phyloP scores from a whole-genome alignment of 257 asterid genomes.

The Cynanchum wilfordii region DNA sequence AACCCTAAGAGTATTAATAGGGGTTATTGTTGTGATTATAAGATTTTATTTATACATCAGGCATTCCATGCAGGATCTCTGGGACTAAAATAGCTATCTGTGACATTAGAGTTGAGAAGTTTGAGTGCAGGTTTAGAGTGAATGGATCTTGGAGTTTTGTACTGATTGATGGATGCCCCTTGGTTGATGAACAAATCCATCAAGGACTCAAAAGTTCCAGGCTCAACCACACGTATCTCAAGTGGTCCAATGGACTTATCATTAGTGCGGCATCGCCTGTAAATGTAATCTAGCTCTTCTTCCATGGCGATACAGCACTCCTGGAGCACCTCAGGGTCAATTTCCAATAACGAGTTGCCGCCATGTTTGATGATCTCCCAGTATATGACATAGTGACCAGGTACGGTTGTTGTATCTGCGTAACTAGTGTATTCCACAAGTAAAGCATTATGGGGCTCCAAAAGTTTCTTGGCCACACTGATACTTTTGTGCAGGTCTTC shows the following conservation, averaged over 20 bases:
- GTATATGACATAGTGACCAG: conserved; percentile 75
- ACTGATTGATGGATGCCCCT: conserved; percentile 75
- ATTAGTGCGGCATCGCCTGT: conserved; percentile 62
- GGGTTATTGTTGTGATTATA: conserved; percentile 2
- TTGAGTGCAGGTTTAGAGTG: conserved; percentile 50
- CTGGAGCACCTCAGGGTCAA: conserved; percentile 32
- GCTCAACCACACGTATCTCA: conserved; percentile 61
- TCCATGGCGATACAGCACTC: conserved; percentile 69
- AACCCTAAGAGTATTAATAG: not conserved
- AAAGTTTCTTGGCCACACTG: conserved; percentile 40
- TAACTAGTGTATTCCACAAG: conserved; percentile 72
- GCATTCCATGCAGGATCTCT: conserved; percentile 70
- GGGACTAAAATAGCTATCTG: conserved; percentile 49
- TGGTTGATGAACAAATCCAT: conserved; percentile 62
- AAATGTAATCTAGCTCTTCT: conserved; percentile 55
- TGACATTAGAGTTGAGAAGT: conserved; percentile 56
- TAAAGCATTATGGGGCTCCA: conserved; percentile 24
- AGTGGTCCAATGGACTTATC: conserved; percentile 62
- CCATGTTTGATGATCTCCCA: conserved; percentile 54
- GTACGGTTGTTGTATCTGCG: conserved; percentile 64
- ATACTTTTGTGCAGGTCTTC: conserved; percentile 74
- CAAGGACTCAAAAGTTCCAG: conserved; percentile 59
- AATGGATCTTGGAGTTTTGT: conserved; percentile 71
- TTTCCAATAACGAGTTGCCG: conserved; percentile 16
- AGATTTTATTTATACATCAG: conserved; percentile 18